Conservation (phyloP, 2,329 filamentous ascomycete species). For the Sclerotiophoma versabilis region DNA sequence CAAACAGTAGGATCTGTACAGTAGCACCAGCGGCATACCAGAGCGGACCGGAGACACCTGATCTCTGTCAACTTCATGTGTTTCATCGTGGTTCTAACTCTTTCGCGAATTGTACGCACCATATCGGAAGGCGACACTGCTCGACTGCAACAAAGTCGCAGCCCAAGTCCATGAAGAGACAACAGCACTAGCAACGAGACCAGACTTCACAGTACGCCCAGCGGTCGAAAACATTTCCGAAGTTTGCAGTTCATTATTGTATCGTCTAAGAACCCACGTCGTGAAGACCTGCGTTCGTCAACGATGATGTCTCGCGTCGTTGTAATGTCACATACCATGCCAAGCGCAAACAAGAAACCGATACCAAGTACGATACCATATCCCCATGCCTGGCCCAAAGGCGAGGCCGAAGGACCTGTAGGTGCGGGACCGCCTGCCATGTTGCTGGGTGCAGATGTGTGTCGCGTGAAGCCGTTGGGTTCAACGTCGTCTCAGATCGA, state of each 20-base stretch:
- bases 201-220: slow-evolving; percentile 42
- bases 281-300: slow-evolving; percentile 30
- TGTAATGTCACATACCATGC: slow-evolving; percentile 27
- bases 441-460: slow-evolving; percentile 5
- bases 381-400: slow-evolving; percentile 39
- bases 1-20: slow-evolving; percentile 43
- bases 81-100: fast-evolving
- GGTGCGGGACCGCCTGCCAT: slow-evolving; percentile 39
- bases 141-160: slow-evolving; percentile 39
- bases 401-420: slow-evolving; percentile 33
- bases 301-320: not conserved
- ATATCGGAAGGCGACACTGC: slow-evolving; percentile 44
- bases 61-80: not conserved
- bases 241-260: slow-evolving; percentile 42
- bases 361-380: slow-evolving; percentile 45
- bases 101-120: slow-evolving; percentile 27
- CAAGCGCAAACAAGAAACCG: slow-evolving; percentile 40
- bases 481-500: slow-evolving; percentile 10
- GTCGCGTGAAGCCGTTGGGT: slow-evolving; percentile 8
- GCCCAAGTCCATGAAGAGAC: slow-evolving; percentile 43
- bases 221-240: slow-evolving; percentile 43
- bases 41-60: slow-evolving; percentile 41
- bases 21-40: slow-evolving; percentile 46
- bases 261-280: slow-evolving; percentile 40
- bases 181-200: slow-evolving; percentile 40